Base-by-base conservation (phyloP, 169 alveolate genomes). In the Babesia bigemina region DNA sequence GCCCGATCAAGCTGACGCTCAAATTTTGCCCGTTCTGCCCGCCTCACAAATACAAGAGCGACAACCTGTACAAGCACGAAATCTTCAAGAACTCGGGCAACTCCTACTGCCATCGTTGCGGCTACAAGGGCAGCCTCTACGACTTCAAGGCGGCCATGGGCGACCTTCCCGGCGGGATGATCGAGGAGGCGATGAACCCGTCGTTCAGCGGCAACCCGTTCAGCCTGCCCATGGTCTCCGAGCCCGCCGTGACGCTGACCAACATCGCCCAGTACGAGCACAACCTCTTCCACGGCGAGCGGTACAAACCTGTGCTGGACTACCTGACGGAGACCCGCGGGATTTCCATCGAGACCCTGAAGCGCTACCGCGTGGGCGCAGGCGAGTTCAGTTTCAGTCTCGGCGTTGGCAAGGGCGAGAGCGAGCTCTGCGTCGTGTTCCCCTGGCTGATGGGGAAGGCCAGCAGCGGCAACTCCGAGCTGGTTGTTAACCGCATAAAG, bases 31-130 rank as follows among this genome's bases (percentile, higher is more conserved):
- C 95, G 4, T 83, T 71, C 57, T 92, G 95, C 71, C 95, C 95
- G 9, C 95, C 95, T 22, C 95, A 92, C 84, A 85, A 85, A 52
- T 85, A 84, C 84, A 91, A 91, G 58, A 55, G 79, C 56, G 95
- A 92, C 65, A 92, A 92, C 70, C 74, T 92, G 73, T 91, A 71
- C 65, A 92, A 92, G 65, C 93, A 91, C 45, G 94, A 91, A 53
- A 86, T 92, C 61, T 92, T 92, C 84, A 92, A 88, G 57, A 91
- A 91, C 65, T 85, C 95, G 14, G 95, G 95, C 26, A 92, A 92
- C 65, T 91, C 91, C 61, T 92, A 88, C 69, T 92, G 95, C 63
- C 95, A 91, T 77, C 59, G 95, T 26, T 94, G 98, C 63, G 93
- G 94, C 47, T 76, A 59, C 67, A 87, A 84, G 61, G 97, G 98